Evolutionary conservation across 805 yeast genomes (phyloP).

Genomic region (Danielozyma ontarioensis): DNA sequence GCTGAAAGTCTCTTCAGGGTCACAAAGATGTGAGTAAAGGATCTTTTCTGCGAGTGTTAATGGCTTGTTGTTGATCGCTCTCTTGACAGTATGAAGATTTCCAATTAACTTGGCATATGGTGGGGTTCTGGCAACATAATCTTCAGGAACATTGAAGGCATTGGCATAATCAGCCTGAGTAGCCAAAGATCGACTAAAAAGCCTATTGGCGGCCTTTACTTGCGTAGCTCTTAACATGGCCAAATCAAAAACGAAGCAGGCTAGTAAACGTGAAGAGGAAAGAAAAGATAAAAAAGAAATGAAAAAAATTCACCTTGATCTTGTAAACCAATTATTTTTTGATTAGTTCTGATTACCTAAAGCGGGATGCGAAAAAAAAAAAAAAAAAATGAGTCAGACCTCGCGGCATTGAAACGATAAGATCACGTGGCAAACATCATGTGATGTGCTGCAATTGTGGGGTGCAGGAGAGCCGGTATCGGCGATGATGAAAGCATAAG

Average conservation of each 20-base stretch:
- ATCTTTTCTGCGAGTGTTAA: slow-evolving; percentile 93
- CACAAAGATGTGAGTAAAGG: slow-evolving; percentile 83
- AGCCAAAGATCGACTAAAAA: slow-evolving; percentile 16
- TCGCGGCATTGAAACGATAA: background rate
- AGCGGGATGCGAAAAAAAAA: too few relatives aligned
- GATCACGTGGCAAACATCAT: background rate
- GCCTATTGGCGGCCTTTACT: background rate
- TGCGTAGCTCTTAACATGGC: background rate
- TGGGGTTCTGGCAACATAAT: slow-evolving; percentile 69
- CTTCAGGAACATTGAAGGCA: slow-evolving; percentile 46
- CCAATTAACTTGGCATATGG: slow-evolving; percentile 75
- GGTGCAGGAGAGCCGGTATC: too few relatives aligned
- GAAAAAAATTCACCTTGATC: background rate
- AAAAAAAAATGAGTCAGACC: background rate
- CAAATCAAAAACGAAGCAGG: too few relatives aligned
- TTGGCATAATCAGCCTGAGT: slow-evolving; percentile 19
- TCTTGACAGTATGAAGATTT: slow-evolving; percentile 59
- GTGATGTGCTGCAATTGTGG: too few relatives aligned
- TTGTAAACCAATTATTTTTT: background rate
- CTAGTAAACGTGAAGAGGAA: background rate
- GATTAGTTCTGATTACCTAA: background rate
- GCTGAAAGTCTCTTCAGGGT: slow-evolving; percentile 77
- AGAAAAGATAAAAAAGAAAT: too few relatives aligned
- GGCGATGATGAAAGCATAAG: too few relatives aligned
- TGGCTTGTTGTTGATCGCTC: slow-evolving; percentile 63